phyloP scores from a whole-genome alignment of 1,284 basidiomycete genomes.

The Thecaphora thlaspeos region DNA sequence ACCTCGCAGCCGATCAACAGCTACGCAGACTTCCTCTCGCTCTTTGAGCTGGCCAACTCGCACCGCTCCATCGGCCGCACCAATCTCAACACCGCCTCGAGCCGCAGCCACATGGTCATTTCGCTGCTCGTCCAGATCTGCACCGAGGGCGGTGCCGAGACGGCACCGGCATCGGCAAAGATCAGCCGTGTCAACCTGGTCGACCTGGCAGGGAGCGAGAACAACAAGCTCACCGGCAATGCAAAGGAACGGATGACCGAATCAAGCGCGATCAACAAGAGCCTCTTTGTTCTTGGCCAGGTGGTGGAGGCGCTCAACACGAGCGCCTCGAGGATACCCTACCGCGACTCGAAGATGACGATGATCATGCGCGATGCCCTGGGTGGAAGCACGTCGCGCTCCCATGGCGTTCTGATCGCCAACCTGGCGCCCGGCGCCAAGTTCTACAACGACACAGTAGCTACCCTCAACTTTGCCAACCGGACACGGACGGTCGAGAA shows the following conservation, averaged over 20 bases:
- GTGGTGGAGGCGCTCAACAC: slow-evolving; percentile 81
- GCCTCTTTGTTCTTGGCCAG: slow-evolving; percentile 92
- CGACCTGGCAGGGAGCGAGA: slow-evolving; percentile 93
- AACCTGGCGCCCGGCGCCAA: slow-evolving; percentile 2
- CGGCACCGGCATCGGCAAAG: neutral
- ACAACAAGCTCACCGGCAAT: slow-evolving; percentile 80
- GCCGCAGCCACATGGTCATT: slow-evolving; percentile 88
- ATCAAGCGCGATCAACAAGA: slow-evolving; percentile 97
- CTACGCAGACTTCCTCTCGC: slow-evolving; percentile 60
- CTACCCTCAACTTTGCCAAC: slow-evolving; percentile 3
- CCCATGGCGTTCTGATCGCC: slow-evolving; percentile 1
- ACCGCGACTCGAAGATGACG: slow-evolving; percentile 3
- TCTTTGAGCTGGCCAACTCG: slow-evolving; percentile 73
- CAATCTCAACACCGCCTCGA: slow-evolving; percentile 85
- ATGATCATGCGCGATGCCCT: slow-evolving; percentile 5
- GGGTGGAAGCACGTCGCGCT: neutral
- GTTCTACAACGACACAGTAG: slow-evolving; percentile 3
- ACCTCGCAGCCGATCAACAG: slow-evolving; percentile 74
- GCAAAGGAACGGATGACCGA: slow-evolving; percentile 72
- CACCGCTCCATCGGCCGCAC: slow-evolving; percentile 94
- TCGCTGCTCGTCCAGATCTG: slow-evolving; percentile 64
- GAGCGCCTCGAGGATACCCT: neutral
- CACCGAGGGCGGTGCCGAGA: slow-evolving; percentile 8
- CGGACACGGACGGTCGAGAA: slow-evolving; percentile 2
- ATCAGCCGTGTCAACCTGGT: slow-evolving; percentile 76